Conservation (phyloP, 2,329 filamentous ascomycete genomes). For the Fusarium sp. region DNA sequence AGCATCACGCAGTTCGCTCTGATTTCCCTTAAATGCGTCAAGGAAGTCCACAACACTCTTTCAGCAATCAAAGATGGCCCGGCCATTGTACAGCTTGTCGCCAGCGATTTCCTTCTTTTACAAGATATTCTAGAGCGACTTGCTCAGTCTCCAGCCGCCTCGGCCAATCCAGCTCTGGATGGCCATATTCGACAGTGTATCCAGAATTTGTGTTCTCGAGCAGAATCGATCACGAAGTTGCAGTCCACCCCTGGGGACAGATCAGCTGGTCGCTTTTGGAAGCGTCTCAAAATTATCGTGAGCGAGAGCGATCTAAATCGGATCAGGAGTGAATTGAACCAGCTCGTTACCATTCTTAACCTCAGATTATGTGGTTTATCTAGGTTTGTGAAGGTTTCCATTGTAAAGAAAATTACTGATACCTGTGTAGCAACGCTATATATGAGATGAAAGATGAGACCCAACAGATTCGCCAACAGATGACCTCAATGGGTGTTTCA, state of each 20-base stretch:
- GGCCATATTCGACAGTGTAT: too few species aligned
- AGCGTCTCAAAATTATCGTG: slow-evolving; percentile 9
- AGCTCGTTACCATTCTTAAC: neutral
- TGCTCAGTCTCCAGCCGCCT: too few species aligned
- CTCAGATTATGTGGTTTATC: neutral
- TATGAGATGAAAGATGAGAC: neutral
- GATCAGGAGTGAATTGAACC: neutral
- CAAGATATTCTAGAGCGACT: too few species aligned
- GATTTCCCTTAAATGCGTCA: too few species aligned
- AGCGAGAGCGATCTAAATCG: slow-evolving; percentile 14
- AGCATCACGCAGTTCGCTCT: too few species aligned
- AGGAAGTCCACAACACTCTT: too few species aligned
- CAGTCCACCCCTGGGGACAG: neutral
- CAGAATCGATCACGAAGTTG: too few species aligned
- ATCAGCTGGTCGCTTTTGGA: slow-evolving; percentile 14
- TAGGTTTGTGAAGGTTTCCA: neutral
- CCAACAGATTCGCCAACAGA: neutral
- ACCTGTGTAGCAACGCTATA: neutral
- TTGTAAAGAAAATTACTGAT: neutral
- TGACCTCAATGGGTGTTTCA: neutral
- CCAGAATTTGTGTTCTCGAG: too few species aligned
- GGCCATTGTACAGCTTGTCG: too few species aligned
- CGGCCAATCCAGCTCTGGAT: too few species aligned
- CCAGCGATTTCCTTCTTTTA: too few species aligned
- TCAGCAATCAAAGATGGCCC: too few species aligned